Base-by-base conservation (phyloP, 1,284 basidiomycete genomes). In the Calocybe gambosa region DNA sequence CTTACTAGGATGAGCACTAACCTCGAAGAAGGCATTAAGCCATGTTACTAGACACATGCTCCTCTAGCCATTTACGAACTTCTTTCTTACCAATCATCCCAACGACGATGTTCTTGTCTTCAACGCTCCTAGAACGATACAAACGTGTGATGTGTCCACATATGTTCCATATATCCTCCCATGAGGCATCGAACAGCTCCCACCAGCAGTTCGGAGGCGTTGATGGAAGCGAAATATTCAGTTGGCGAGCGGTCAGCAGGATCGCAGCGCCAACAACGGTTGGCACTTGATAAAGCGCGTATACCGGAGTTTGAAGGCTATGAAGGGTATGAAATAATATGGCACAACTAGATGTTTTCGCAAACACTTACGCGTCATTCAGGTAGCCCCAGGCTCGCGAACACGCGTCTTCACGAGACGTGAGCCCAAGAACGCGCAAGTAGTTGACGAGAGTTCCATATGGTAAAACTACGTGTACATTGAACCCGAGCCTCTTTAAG, bases 371-470 rank as follows among this genome's bases (percentile, higher is more conserved):
- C 90, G 87, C 88, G 60, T 94, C 92, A 54, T 94, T 95, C 19
- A 95, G 71, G 55, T 90, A 93, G 0, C 89, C 89, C 92, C 92
- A 95, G 25, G 89, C 88, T 47, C 70, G 74, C 29, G 80, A 77
- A 51, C 85, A 85, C n/a, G 81, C 83, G 43, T 85, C 82, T 50
- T 79, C 77, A 48, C 78, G 74, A 47, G 75, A 74, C 29, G 78
- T 80, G 46, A 99, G 71, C 26, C 90, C 92, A 12, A 99, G 77
- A 19, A 97, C 81, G 50, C 92, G 82, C 53, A 97, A 75, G 64
- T 99, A 99, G 68, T 97, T 98, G 58, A 98, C 86, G 51, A 98
- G 78, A 10, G 93, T 92, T 19, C 88, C 92, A 60, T 98, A 98
- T 0, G 96, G 94, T 34, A 98, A 70, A 12, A 90, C 86, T 40